Conservation (phyloP, 2,329 filamentous ascomycete genomes). For the Curvularia lunata region DNA sequence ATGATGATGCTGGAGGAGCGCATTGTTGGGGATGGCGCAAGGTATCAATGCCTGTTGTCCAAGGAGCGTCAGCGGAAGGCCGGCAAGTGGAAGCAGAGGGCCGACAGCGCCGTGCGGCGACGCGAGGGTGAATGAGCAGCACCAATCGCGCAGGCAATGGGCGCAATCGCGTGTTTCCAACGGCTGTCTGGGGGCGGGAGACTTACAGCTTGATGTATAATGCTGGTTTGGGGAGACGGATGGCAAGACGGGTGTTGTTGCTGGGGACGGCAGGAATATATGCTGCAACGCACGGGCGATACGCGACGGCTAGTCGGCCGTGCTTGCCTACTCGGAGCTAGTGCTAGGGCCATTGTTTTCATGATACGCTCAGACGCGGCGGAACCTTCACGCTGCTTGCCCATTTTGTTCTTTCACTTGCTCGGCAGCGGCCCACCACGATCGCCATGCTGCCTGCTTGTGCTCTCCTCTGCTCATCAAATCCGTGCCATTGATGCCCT, state of each 20-base stretch:
- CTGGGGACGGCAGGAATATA: constrained; percentile 27
- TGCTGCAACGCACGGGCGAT: constrained; percentile 20
- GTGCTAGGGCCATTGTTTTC: constrained; percentile 24
- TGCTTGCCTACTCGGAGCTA: constrained; percentile 22
- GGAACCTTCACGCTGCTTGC: constrained; percentile 7
- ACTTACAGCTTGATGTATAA: constrained; percentile 26
- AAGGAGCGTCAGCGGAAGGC: constrained; percentile 35
- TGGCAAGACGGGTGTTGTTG: constrained; percentile 21
- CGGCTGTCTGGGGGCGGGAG: not conserved
- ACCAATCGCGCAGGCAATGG: constrained; percentile 16
- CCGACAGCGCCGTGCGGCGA: constrained; percentile 7
- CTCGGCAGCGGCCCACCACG: constrained; percentile 25
- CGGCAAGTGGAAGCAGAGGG: constrained; percentile 9
- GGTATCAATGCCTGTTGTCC: constrained; percentile 47
- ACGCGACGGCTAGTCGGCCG: constrained; percentile 24
- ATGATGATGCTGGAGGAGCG: constrained; percentile 56
- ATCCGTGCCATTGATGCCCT: too few species aligned
- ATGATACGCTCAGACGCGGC: constrained; percentile 37
- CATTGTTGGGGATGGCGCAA: constrained; percentile 49
- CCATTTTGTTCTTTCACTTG: constrained; percentile 7
- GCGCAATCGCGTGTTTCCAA: constrained; percentile 4
- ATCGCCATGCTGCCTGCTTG: constrained; percentile 3
- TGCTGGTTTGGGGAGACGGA: constrained; percentile 20
- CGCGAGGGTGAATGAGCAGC: constrained; percentile 3
- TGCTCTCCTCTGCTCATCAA: too few species aligned